Evolutionary conservation across 2,329 filamentous ascomycete species (phyloP), one percentile per base, ranked within the genome.

Genomic region (Fusarium albosuccineum): DNA sequence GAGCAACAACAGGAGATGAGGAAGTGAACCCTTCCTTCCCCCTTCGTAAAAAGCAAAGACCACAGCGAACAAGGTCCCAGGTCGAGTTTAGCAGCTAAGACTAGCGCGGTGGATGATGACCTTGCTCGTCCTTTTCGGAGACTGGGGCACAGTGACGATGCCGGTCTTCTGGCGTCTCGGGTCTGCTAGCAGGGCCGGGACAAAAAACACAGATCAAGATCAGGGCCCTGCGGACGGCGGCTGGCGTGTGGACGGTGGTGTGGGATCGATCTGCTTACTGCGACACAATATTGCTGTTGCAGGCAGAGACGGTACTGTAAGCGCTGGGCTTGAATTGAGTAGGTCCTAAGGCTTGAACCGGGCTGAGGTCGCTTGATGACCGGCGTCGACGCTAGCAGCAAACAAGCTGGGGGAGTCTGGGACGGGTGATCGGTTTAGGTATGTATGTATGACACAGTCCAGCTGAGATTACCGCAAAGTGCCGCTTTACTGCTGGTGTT

Each of bases 41-140:
- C 68, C 65, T 71, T 72, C 57, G 61, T 50, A 68, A 73, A 73
- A 72, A 72, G 70, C 65, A 73, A 72, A 71, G 66, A 55, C 62
- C 53, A 55, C 60, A 55, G 45, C 55, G 64, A 57, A 50, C 70
- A 67, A 70, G 68, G 60, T 49, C 70, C 57, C 63, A 59, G 63
- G 70, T 58, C 58, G 54, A 66, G n/a, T 64, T 57, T 70, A 64
- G 62, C 36, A 52, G 69, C 59, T 66, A 61, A 22, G 55, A 57
- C 64, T 72, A 72, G 70, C 70, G 70, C 52, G 51, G 33, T 58
- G 59, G 62, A 56, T 68, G 62, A 56, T 68, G 57, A 64, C 44
- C 54, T 67, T 64, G 58, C 53, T 57, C 36, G 40, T 58, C 50
- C 36, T 48, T 60, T 37, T 57, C 50, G 44, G 36, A 57, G 59